Conservation (phyloP, 2,329 filamentous ascomycete genomes). For the Cadophora gregata region DNA sequence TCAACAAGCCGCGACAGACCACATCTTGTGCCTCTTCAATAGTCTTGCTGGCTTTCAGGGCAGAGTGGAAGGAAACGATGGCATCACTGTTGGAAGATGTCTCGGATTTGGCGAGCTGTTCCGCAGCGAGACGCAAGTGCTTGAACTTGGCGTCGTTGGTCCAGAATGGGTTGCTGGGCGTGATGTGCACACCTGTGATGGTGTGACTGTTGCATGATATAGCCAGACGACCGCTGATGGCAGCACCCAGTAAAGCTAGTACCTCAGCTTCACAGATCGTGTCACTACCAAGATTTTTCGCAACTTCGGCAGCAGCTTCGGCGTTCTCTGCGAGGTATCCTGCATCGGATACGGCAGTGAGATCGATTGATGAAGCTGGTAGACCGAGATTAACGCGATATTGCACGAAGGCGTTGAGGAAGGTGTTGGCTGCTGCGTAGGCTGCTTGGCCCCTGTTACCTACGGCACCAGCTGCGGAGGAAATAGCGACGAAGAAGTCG, state of each 20-base stretch:
- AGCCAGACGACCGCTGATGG: conserved; percentile 53
- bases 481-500: conserved; percentile 52
- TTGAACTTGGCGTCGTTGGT: conserved; percentile 60
- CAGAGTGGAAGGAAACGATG: conserved; percentile 51
- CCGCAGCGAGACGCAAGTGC: conserved; percentile 48
- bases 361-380: conserved; percentile 42
- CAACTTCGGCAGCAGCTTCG: conserved; percentile 38
- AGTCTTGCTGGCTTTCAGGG: conserved; percentile 51
- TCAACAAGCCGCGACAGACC: conserved; percentile 52
- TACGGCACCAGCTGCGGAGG: conserved; percentile 46
- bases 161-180: conserved; percentile 56
- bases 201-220: conserved; percentile 54
- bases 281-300: conserved; percentile 44
- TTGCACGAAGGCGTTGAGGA: conserved; percentile 46
- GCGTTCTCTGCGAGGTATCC: conserved; percentile 39
- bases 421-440: conserved; percentile 50
- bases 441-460: conserved; percentile 48
- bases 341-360: conserved; percentile 42
- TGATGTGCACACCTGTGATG: conserved; percentile 61
- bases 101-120: conserved; percentile 40
- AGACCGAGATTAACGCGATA: conserved; percentile 40
- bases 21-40: conserved; percentile 53
- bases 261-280: conserved; percentile 61
- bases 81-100: conserved; percentile 40
- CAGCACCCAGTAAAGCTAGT: conserved; percentile 57